Conservation (phyloP, 2,329 filamentous ascomycete genomes). For the Talaromyces sp. region DNA sequence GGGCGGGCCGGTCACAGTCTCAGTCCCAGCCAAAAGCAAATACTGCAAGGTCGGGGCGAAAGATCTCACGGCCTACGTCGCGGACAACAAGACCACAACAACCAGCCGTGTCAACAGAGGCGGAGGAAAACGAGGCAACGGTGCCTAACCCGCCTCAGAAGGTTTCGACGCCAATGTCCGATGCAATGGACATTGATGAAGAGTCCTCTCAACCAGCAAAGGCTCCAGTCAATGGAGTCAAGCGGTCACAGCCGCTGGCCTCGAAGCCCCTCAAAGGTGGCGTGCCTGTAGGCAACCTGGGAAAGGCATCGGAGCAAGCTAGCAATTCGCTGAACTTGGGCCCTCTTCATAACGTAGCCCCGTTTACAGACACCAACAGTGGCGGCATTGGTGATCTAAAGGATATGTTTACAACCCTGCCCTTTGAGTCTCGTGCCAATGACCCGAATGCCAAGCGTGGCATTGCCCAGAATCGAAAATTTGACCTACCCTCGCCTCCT, state of each 20-base stretch:
- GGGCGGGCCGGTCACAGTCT: not conserved
- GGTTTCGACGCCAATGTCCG: conserved; percentile 19
- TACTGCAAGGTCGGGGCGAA: conserved; percentile 31
- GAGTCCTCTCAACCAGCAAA: conserved; percentile 16
- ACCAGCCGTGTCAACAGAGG: conserved; percentile 35
- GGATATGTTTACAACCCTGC: conserved; percentile 51
- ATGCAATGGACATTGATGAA: conserved; percentile 47
- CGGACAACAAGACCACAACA: conserved; percentile 26
- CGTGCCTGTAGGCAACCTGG: conserved; percentile 8
- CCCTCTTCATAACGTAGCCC: conserved; percentile 47
- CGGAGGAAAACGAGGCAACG: conserved; percentile 33
- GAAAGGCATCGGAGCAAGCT: conserved; percentile 13
- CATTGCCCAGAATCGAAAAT: conserved; percentile 28
- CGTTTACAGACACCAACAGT: conserved; percentile 44
- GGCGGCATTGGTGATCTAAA: conserved; percentile 50
- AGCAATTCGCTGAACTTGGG: conserved; percentile 42
- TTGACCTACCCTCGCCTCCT: conserved; percentile 50
- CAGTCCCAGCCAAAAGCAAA: conserved; percentile 18
- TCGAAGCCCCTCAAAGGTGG: conserved; percentile 13
- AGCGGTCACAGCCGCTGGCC: conserved; percentile 13
- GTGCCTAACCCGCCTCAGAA: conserved; percentile 16
- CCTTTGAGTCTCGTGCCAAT: conserved; percentile 54
- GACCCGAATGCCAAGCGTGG: conserved; percentile 38
- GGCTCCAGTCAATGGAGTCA: conserved; percentile 12
- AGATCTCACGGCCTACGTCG: conserved; percentile 22